A percentile compares a stretch with the other conserved stretches of the same genome.
Conservation (phyloP, 176 grass and related monocot species). For the Stipa capillata region DNA sequence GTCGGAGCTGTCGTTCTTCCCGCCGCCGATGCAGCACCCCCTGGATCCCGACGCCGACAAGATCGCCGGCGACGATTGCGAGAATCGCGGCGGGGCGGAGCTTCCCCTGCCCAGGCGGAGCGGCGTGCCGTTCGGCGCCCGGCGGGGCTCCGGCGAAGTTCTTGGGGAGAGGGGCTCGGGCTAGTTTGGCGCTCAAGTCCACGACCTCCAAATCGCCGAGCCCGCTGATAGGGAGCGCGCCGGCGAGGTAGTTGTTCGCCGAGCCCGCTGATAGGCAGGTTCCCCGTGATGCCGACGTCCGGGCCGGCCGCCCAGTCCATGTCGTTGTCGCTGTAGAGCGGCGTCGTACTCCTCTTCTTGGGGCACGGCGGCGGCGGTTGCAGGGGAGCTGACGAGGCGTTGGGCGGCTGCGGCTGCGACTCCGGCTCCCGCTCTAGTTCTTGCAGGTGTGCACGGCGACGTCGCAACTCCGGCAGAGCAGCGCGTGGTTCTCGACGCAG, state of each 20-base stretch:
- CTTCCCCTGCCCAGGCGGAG: constrained; percentile 25
- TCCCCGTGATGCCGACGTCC: constrained; percentile 1
- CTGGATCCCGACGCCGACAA: constrained; percentile 54
- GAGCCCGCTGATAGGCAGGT: constrained; percentile 35
- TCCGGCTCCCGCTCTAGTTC: neutral
- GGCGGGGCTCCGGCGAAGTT: constrained; percentile 12
- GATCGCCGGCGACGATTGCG: constrained; percentile 62
- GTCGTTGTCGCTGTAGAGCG: constrained; percentile 31
- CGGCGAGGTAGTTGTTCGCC: constrained; percentile 58
- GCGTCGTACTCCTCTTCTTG: constrained; percentile 19
- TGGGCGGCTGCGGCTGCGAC: neutral
- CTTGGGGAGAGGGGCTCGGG: constrained; percentile 73
- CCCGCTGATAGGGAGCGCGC: constrained; percentile 40
- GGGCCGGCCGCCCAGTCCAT: constrained; percentile 7
- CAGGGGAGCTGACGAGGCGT: neutral
- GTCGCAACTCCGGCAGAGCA: constrained; percentile 84
- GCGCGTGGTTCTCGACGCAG: constrained; percentile 84
- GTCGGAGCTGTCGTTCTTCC: constrained; percentile 34
- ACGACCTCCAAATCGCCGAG: constrained; percentile 49
- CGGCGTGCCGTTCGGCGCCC: neutral
- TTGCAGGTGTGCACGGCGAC: constrained; percentile 72
- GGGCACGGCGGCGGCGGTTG: neutral
- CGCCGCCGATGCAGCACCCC: constrained; percentile 50
- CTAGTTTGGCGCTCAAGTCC: constrained; percentile 70
- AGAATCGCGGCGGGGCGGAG: constrained; percentile 41